phyloP scores from a whole-genome alignment of 176 grass and related monocot genomes.

The Rhipidocladum racemiflorum region DNA sequence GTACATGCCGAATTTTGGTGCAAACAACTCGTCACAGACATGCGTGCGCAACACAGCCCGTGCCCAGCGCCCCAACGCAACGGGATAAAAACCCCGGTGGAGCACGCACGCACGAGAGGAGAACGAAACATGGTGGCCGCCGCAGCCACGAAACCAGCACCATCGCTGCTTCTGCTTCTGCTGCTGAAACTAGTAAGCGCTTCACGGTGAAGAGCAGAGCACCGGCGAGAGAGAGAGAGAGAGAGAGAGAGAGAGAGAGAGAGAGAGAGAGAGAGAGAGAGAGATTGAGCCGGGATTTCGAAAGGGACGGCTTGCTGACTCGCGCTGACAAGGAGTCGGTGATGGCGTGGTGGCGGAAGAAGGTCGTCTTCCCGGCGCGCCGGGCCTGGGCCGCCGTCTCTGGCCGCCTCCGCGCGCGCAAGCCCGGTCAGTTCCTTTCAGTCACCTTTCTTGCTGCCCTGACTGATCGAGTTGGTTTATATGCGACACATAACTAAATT shows the following conservation, averaged over 20 bases:
- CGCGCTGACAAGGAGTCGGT: not conserved
- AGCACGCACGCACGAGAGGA: not conserved
- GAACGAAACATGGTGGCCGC: not conserved
- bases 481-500: not conserved
- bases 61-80: not conserved
- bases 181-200: not conserved
- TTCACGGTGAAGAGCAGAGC: not conserved
- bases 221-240: no score
- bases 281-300: not conserved
- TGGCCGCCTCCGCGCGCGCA: conserved; percentile 32
- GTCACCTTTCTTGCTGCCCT: no score
- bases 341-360: conserved; percentile 61
- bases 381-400: conserved; percentile 61
- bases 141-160: not conserved
- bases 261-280: no score
- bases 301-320: not conserved
- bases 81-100: conserved; percentile 7
- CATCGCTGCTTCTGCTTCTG: no score
- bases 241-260: no score
- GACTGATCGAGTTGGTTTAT: not conserved
- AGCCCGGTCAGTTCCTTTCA: conserved; percentile 33
- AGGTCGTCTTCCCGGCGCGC: conserved; percentile 60
- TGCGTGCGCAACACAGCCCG: no score
- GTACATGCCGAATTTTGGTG: no score
- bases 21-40: no score